Evolutionary conservation across 495 filamentous ascomycete species (phyloP), one percentile per base, ranked within the genome.

Genomic region (Chaetomium cochliodes): DNA sequence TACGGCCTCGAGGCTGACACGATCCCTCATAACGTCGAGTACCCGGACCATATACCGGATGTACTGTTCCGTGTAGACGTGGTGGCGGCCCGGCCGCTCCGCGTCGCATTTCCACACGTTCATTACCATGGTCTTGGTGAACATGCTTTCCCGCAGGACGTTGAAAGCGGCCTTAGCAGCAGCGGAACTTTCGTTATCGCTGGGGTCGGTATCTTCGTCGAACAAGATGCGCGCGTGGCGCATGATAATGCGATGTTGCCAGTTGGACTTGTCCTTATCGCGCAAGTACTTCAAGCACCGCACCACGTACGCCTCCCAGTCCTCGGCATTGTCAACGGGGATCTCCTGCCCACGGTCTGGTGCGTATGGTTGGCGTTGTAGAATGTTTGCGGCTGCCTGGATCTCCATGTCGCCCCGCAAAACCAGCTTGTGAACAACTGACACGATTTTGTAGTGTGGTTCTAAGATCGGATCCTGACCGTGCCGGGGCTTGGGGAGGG

Each of bases 41-140:
- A 99, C 80, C 46, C 79, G 76, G 39, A 89, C 82, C 72, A 96
- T 89, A 67, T 92, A 93, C 44, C 86, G 83, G 6, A 92, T 90
- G 74, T 99, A 99, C 61, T 89, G 88, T 54, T 89, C 87, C 18
- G 91, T 97, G 76, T 96, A 99, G 42, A 97, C 91, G 70, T 94
- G 94, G 71, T 98, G 96, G 49, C 94, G 82, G 0, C 94, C 94
- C 6, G 92, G 87, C 22, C 94, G 87, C 76, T 99, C 94, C 60
- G 88, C 85, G 59, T 97, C 93, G 25, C 94, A 96, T 64, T 91
- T 92, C 94, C 94, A 99, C 15, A 99, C 93, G 74, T 96, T 91
- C 67, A 96, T 86, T 7, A 88, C 86, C 87, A 96, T 93, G 12
- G 92, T 96, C 76, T 96, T 96, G 49, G 92, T 96, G 70, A 96